phyloP scores from a whole-genome alignment of 495 filamentous ascomycete genomes.

The Neurospora hispaniola region DNA sequence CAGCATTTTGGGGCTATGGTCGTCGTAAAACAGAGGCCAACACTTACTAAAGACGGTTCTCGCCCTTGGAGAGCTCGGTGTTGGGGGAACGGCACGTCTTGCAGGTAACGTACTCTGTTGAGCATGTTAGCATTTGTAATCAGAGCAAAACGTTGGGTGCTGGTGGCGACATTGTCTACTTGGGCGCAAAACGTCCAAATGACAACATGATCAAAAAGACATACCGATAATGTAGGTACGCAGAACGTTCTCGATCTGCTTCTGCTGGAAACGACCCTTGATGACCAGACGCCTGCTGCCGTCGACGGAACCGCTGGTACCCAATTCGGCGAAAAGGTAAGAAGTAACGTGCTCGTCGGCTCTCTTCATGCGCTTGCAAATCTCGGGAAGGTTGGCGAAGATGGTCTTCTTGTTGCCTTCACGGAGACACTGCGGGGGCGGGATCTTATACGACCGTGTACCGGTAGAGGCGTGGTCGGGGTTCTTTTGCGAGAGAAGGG shows the following conservation, averaged over 20 bases:
- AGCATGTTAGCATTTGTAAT: conserved; percentile 4
- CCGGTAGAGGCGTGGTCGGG: conserved; percentile 84
- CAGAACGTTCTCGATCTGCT: conserved; percentile 93
- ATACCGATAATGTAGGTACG: conserved; percentile 75
- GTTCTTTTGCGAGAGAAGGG: conserved; percentile 81
- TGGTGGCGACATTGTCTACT: neutral
- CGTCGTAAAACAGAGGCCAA: conserved; percentile 49
- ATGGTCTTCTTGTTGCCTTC: conserved; percentile 99
- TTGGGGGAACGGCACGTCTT: conserved; percentile 93
- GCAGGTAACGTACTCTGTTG: conserved; percentile 92
- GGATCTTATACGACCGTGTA: conserved; percentile 93
- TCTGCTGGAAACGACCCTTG: conserved; percentile 97
- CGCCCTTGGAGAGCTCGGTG: conserved; percentile 94
- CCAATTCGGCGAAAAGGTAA: conserved; percentile 95
- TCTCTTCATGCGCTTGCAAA: conserved; percentile 76
- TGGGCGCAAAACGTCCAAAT: neutral
- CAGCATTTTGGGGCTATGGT: conserved; percentile 37
- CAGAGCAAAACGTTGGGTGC: neutral
- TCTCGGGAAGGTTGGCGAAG: conserved; percentile 77
- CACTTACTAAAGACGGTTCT: conserved; percentile 66
- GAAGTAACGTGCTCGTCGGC: conserved; percentile 93
- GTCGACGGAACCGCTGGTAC: conserved; percentile 89
- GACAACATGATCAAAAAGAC: conserved; percentile 16
- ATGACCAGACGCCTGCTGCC: conserved; percentile 89
- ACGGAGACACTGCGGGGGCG: conserved; percentile 94